A percentile compares a stretch with the other conserved stretches of the same genome.
Conservation (phyloP, 257 asterid species). For the Misopates orontium region DNA sequence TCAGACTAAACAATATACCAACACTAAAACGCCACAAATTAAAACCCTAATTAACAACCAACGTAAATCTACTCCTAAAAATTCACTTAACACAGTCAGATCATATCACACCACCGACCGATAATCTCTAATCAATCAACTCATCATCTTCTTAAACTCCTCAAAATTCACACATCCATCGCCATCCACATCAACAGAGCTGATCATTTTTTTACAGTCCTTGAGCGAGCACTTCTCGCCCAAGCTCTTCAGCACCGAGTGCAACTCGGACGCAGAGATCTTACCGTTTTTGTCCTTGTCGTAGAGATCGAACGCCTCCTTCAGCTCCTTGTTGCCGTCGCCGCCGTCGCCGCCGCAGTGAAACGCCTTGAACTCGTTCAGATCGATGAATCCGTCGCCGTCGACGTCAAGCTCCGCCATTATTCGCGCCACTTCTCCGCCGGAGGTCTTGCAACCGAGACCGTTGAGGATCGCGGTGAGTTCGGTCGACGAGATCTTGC, state of each 20-base stretch:
- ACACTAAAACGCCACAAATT: no score
- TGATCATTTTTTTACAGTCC: slow-evolving; percentile 44
- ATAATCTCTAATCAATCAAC: neutral
- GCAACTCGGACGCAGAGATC: slow-evolving; percentile 47
- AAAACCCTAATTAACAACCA: no score
- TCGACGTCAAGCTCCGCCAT: slow-evolving; percentile 79
- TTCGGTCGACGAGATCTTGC: slow-evolving; percentile 24
- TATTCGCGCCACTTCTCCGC: slow-evolving; percentile 55
- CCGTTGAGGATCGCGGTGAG: slow-evolving; percentile 31
- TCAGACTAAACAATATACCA: no score
- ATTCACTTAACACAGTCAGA: no score
- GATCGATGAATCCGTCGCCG: slow-evolving; percentile 89
- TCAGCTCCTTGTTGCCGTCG: slow-evolving; percentile 29
- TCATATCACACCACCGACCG: no score
- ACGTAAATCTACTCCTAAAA: no score
- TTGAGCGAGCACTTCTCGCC: slow-evolving; percentile 42
- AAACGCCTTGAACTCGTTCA: slow-evolving; percentile 71
- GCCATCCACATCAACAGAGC: slow-evolving; percentile 44
- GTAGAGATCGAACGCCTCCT: slow-evolving; percentile 44
- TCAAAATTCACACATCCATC: slow-evolving; percentile 44
- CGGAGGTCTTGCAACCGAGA: slow-evolving; percentile 52
- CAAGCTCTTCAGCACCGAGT: slow-evolving; percentile 35
- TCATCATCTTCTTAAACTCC: slow-evolving; percentile 55
- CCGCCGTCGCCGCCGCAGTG: slow-evolving; percentile 33
- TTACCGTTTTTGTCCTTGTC: slow-evolving; percentile 49